Evolutionary conservation across 768 basidiomycete genomes (phyloP), one percentile per base, ranked within the genome.

Genomic region (Plicaturopsis crispa): DNA sequence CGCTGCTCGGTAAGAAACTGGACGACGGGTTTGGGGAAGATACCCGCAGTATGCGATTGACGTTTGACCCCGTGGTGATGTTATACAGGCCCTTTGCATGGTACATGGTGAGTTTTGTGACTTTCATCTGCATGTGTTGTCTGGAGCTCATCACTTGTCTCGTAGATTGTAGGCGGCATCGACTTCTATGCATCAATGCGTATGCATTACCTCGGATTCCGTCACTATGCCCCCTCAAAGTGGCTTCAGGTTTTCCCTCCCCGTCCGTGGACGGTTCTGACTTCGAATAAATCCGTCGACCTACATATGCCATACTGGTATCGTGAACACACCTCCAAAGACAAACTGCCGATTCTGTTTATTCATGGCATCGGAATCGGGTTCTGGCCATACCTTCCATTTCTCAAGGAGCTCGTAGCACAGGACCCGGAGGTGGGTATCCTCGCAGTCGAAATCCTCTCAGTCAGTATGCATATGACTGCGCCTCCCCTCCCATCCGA

Each of bases 351-450:
- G 0, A 55, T 84, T 10, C 52, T 82, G 14, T 80, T 83, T 48
- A 47, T 84, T 1, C 80, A 84, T 38, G 81, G 80, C 6, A 73
- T 82, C n/a, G 81, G 80, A 7, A 78, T 84, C 39, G 81, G 81
- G 22, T 55, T 82, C 31, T 70, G 63, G 50, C 72, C 78, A 0
- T 83, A 84, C 41, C 32, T 64, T 1, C 52, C 63, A 3, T 75
- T 83, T 45, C 47, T 84, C 36, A 53, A 52, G 3, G 72, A 73
- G 18, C 49, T 81, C 8, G 46, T 61, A 7, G 41, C 45, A 1
- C 53, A 50, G 14, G 63, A 77, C 22, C 70, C 71, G 0, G 70
- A 76, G 33, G 59, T 73, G 2, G 78, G 78, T 28, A 70, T 83
- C 41, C 45, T 83, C 36, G 67, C 75, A 20, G 57, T 78, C 38